Conservation (phyloP, 2,329 filamentous ascomycete genomes). For the Claviceps citrina region DNA sequence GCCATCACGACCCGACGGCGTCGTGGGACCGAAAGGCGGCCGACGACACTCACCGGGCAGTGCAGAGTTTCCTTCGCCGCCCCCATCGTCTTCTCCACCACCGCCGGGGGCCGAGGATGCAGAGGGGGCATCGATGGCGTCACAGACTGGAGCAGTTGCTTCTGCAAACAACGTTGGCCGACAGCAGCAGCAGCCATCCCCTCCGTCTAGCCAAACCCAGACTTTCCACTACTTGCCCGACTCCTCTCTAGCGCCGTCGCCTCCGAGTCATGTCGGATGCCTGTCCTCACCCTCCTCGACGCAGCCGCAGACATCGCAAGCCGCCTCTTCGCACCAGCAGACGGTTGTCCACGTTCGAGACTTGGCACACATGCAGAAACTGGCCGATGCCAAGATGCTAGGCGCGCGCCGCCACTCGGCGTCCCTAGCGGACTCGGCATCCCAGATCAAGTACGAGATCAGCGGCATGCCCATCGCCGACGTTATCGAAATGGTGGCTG, state of each 20-base stretch:
- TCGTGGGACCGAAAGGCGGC: not conserved
- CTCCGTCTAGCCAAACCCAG: constrained; percentile 20
- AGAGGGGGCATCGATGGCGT: constrained; percentile 33
- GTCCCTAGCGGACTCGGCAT: constrained; percentile 31
- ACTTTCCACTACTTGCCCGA: constrained; percentile 18
- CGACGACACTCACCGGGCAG: not conserved
- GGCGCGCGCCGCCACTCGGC: constrained; percentile 32
- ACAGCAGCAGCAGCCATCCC: constrained; percentile 21
- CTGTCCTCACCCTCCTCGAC: constrained; percentile 1
- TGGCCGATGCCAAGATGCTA: constrained; percentile 64
- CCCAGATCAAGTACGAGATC: constrained; percentile 69
- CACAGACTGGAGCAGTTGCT: constrained; percentile 19
- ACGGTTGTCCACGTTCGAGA: constrained; percentile 67
- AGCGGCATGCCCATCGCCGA: constrained; percentile 94
- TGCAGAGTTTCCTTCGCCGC: constrained; percentile 36
- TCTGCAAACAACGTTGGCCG: constrained; percentile 10
- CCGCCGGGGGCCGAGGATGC: constrained; percentile 29
- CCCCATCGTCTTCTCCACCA: constrained; percentile 30
- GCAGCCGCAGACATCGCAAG: constrained; percentile 8
- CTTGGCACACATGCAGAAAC: constrained; percentile 76
- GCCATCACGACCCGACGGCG: constrained; percentile 12
- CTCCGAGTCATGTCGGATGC: not conserved
- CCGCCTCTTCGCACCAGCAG: no score
- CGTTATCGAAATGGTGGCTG: constrained; percentile 98
- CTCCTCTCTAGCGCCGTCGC: constrained; percentile 2